phyloP scores from a whole-genome alignment of 805 yeast species.

The Vanderwaltozyma tropicalis region DNA sequence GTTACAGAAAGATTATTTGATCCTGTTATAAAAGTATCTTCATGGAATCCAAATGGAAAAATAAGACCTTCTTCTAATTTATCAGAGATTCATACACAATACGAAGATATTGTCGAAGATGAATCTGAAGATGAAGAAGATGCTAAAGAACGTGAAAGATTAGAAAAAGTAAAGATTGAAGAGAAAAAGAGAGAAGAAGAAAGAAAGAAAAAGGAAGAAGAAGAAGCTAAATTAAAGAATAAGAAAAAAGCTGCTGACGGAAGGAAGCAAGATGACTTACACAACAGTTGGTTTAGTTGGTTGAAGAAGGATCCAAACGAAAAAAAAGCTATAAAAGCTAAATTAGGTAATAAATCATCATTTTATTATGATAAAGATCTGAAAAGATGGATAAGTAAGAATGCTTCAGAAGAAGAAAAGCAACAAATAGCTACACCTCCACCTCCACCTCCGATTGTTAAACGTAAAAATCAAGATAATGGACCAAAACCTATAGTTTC shows the following conservation, averaged over 20 bases:
- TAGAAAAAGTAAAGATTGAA: slow-evolving; percentile 10
- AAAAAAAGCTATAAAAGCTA: slow-evolving; percentile 73
- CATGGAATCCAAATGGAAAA: slow-evolving; percentile 10
- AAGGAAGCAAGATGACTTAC: slow-evolving; percentile 6
- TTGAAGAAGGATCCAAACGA: slow-evolving; percentile 48
- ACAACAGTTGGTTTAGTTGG: slow-evolving; percentile 51
- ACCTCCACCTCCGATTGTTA: slow-evolving; percentile 41
- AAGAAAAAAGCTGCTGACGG: slow-evolving; percentile 9
- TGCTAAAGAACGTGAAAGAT: slow-evolving; percentile 8
- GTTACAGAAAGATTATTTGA: slow-evolving; percentile 14
- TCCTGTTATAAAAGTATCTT: slow-evolving; percentile 23
- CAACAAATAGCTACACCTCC: slow-evolving; percentile 64
- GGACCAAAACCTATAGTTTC: slow-evolving; percentile 26
- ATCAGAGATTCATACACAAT: slow-evolving; percentile 31
- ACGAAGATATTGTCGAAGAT: slow-evolving; percentile 36
- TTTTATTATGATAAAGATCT: slow-evolving; percentile 75
- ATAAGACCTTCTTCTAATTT: slow-evolving; percentile 4
- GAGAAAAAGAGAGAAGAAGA: slow-evolving; percentile 14
- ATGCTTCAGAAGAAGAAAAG: slow-evolving; percentile 57
- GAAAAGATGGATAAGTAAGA: slow-evolving; percentile 77
- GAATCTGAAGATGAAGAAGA: slow-evolving; percentile 34
- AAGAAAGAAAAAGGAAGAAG: slow-evolving; percentile 17
- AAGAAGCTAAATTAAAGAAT: slow-evolving; percentile 10
- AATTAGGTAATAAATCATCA: slow-evolving; percentile 61
- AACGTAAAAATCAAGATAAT: slow-evolving; percentile 26